These are phyloP conservation scores for Lasiodiplodia gonubiensis DNA, from an alignment of 2,329 filamentous ascomycete genomes.

Conservation along the genomic window DNA sequence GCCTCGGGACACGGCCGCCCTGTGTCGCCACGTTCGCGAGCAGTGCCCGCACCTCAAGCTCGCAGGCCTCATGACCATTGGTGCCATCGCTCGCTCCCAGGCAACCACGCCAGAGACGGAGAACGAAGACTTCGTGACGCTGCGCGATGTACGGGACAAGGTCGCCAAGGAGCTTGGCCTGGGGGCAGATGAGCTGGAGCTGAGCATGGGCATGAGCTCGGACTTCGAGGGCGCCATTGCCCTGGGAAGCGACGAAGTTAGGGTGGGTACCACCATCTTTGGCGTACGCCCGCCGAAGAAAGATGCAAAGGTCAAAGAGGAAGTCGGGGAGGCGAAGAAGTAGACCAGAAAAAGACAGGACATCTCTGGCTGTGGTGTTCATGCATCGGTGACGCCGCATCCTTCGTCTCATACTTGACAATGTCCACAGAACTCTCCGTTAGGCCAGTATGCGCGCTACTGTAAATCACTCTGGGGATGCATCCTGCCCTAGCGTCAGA, in stretches of 20 bases:
- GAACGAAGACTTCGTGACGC: conserved; percentile 83
- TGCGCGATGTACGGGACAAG: conserved; percentile 73
- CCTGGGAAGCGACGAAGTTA: conserved; percentile 85
- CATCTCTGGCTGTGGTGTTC: not conserved
- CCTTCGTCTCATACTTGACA: not conserved
- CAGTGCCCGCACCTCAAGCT: conserved; percentile 76
- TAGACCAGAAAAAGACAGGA: conserved; percentile 14
- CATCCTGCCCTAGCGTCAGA: not conserved
- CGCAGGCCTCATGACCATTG: conserved; percentile 94
- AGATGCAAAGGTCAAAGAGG: conserved; percentile 70
- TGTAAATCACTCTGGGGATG: not conserved
- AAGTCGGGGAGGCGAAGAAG: conserved; percentile 25
- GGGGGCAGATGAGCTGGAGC: conserved; percentile 67
- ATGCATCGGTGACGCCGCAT: not conserved
- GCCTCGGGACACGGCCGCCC: conserved; percentile 65
- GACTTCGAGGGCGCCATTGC: conserved; percentile 90
- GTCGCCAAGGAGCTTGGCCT: conserved; percentile 68
- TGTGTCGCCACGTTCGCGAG: conserved; percentile 73
- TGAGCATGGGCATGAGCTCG: conserved; percentile 99
- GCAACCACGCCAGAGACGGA: conserved; percentile 74
- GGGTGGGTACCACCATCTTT: conserved; percentile 94
- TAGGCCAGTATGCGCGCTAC: not conserved
- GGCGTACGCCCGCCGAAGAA: conserved; percentile 79
- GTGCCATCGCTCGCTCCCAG: conserved; percentile 84
- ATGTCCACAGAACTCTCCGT: not conserved